These are phyloP conservation scores for Penicillium griseofulvum DNA, from an alignment of 2,329 filamentous ascomycete species.

Conservation along the genomic window DNA sequence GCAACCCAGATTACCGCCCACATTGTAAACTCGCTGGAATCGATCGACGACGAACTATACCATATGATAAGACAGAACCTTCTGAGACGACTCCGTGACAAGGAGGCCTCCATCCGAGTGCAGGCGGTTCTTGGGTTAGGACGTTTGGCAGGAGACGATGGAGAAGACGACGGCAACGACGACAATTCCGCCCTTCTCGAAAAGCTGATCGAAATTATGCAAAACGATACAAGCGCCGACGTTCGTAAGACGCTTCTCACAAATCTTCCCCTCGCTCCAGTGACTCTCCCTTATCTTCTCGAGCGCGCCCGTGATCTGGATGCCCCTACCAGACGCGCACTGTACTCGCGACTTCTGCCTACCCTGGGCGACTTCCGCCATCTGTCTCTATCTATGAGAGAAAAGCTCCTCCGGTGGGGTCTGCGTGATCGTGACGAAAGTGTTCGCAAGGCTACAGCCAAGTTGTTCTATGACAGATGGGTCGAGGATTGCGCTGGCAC, in stretches of 20 bases:
- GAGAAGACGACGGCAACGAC: slow-evolving; percentile 66
- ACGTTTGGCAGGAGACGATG: slow-evolving; percentile 72
- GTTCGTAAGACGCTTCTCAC: slow-evolving; percentile 83
- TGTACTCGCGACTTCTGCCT: slow-evolving; percentile 85
- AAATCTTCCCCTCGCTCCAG: slow-evolving; percentile 82
- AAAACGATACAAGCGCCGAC: slow-evolving; percentile 92
- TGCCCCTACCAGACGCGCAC: slow-evolving; percentile 73
- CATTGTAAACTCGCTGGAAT: slow-evolving; percentile 86
- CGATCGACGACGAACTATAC: slow-evolving; percentile 89
- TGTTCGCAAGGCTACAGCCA: slow-evolving; percentile 85
- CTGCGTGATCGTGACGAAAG: slow-evolving; percentile 90
- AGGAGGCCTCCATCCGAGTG: slow-evolving; percentile 85
- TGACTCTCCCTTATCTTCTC: slow-evolving; percentile 79
- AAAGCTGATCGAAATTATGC: slow-evolving; percentile 81
- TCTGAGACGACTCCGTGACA: slow-evolving; percentile 84
- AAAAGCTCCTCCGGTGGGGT: slow-evolving; percentile 94
- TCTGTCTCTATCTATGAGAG: slow-evolving; percentile 86
- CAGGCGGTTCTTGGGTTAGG: slow-evolving; percentile 92
- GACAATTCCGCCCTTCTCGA: slow-evolving; percentile 67
- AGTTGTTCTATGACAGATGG: slow-evolving; percentile 93
- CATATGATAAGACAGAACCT: slow-evolving; percentile 75
- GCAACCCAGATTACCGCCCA: slow-evolving; percentile 87
- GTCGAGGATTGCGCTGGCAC: slow-evolving; percentile 87
- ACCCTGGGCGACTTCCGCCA: slow-evolving; percentile 92
- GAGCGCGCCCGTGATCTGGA: slow-evolving; percentile 90